Evolutionary conservation across 306 rosid species (phyloP).

Genomic region (Cucurbita argyrosperma): DNA sequence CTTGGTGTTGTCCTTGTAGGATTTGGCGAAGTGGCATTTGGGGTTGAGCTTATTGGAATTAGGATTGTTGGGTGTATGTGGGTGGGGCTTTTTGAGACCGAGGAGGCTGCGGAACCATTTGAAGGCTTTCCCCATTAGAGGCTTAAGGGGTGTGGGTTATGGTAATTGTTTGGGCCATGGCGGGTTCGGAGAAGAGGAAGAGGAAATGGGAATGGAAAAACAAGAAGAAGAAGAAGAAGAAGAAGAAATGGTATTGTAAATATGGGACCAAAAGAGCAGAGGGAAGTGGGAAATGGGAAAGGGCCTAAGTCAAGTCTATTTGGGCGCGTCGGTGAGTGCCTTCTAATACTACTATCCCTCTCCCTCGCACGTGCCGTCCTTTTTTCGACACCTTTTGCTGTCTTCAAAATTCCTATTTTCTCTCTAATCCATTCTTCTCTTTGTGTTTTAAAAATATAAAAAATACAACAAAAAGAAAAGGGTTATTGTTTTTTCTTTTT

Average conservation of each 20-base stretch:
- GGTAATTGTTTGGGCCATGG: not conserved
- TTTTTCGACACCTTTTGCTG: not conserved
- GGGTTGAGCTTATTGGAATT: slow-evolving; percentile 39
- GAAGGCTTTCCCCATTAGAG: slow-evolving; percentile 58
- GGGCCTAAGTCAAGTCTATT: not conserved
- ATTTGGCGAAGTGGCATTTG: slow-evolving; percentile 61
- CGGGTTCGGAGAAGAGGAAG: not conserved
- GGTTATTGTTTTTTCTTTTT: no score
- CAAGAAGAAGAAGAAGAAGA: not conserved
- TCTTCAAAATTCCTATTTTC: no score
- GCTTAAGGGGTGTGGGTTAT: not conserved
- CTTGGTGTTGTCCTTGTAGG: slow-evolving; percentile 29
- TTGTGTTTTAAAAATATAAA: no score
- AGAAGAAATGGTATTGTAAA: not conserved
- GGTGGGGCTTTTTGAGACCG: slow-evolving; percentile 23
- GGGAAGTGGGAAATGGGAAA: not conserved
- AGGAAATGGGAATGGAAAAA: no score
- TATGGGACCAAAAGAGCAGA: not conserved
- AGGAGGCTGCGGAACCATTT: slow-evolving; percentile 64
- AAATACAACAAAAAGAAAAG: no score
- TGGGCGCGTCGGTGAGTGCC: not conserved
- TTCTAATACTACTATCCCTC: not conserved
- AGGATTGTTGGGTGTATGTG: not conserved
- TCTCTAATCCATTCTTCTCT: no score
- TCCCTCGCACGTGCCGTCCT: not conserved